These are phyloP conservation scores for Septoria petroselini DNA, from an alignment of 2,329 filamentous ascomycete species.

Conservation along the genomic window DNA sequence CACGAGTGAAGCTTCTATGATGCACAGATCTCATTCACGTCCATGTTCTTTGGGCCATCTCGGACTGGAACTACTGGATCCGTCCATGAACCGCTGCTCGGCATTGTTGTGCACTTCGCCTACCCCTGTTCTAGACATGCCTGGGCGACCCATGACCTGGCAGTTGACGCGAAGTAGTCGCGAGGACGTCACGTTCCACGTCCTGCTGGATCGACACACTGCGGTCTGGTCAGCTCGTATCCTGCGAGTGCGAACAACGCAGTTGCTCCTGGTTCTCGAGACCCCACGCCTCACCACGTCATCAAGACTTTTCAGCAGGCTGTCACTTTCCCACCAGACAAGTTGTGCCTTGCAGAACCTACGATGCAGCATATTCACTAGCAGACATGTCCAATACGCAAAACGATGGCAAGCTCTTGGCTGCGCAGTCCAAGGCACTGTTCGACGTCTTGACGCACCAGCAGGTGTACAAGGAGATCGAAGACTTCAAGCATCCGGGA, in stretches of 20 bases:
- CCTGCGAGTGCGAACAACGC: not conserved
- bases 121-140: no score
- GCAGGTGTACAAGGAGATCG: slow-evolving; percentile 63
- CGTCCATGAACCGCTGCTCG: no score
- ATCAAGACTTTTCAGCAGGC: not conserved
- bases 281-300: not conserved
- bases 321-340: slow-evolving; percentile 1
- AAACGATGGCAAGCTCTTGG: slow-evolving; percentile 36
- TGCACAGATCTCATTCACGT: no score
- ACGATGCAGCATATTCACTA: slow-evolving; percentile 5
- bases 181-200: no score
- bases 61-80: no score
- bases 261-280: not conserved
- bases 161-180: no score
- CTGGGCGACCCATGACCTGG: no score
- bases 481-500: slow-evolving; percentile 64
- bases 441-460: slow-evolving; percentile 56
- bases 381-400: slow-evolving; percentile 20
- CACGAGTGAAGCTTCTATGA: no score
- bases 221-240: not conserved
- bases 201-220: no score
- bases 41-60: no score
- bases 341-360: not conserved
- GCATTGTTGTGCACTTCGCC: no score
- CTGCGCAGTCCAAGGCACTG: slow-evolving; percentile 50